phyloP scores from a whole-genome alignment of 345 rosid species.

The Erucastrum elatum region DNA sequence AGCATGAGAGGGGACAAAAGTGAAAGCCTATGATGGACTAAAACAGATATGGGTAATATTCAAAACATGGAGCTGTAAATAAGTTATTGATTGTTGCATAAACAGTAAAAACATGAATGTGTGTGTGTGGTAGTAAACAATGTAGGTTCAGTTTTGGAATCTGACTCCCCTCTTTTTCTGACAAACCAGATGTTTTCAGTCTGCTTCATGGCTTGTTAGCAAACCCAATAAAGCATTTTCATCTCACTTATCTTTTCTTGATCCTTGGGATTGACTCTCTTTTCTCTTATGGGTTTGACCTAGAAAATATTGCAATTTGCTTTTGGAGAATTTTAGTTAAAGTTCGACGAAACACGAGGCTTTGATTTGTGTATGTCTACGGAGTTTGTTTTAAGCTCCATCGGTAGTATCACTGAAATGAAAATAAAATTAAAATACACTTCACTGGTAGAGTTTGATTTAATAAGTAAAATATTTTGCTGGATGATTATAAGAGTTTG shows the following conservation, averaged over 20 bases:
- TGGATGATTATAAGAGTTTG: too few relatives aligned
- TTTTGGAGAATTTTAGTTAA: neutral
- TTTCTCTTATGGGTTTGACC: constrained; percentile 11
- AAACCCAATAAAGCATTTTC: constrained; percentile 37
- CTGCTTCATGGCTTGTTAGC: constrained; percentile 24
- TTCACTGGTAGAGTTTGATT: too few relatives aligned
- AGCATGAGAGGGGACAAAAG: constrained; percentile 32
- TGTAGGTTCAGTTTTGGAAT: constrained; percentile 14
- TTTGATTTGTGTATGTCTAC: neutral
- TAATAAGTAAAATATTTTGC: too few relatives aligned
- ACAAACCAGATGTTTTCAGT: constrained; percentile 33
- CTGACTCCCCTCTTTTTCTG: constrained; percentile 35
- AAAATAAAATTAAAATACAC: neutral
- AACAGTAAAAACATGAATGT: constrained; percentile 13
- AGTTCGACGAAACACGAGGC: constrained; percentile 27
- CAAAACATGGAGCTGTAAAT: neutral
- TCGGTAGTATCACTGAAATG: neutral
- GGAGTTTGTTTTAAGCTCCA: neutral
- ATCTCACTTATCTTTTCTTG: constrained; percentile 22
- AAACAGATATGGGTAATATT: neutral
- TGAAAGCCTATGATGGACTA: constrained; percentile 32
- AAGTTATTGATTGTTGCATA: neutral
- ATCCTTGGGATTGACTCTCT: constrained; percentile 37
- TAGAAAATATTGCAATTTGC: neutral
- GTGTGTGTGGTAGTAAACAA: neutral